These are phyloP conservation scores for Aspergillus puulaauensis DNA, from an alignment of 2,329 filamentous ascomycete genomes.

Conservation along the genomic window DNA sequence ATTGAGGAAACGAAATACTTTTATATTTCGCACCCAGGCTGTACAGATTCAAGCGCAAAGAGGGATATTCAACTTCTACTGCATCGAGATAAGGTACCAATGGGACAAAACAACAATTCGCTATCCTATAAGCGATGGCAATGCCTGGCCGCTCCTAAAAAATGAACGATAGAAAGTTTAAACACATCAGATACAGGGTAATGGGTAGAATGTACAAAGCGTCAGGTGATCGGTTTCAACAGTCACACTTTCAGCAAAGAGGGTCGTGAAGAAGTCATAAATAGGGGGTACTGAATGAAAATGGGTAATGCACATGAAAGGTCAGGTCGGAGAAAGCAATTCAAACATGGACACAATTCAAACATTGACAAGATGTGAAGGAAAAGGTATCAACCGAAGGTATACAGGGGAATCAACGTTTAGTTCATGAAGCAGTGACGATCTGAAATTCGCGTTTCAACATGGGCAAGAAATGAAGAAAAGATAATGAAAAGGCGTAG, in stretches of 20 bases:
- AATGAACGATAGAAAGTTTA: not conserved
- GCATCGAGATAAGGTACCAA: not conserved
- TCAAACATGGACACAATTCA: slow-evolving; percentile 1
- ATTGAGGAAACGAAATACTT: not conserved
- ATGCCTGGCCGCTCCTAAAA: not conserved
- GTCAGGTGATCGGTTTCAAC: not conserved
- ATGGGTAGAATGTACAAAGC: slow-evolving; percentile 12
- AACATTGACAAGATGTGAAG: slow-evolving; percentile 12
- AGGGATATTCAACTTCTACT: not conserved
- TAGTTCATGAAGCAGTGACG: slow-evolving; percentile 26
- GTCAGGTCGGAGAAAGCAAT: not conserved
- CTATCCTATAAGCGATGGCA: slow-evolving; percentile 1
- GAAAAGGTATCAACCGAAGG: slow-evolving; percentile 22
- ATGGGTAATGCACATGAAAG: slow-evolving; percentile 1
- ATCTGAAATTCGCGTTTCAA: slow-evolving; percentile 20
- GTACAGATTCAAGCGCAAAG: not conserved
- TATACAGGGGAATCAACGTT: slow-evolving; percentile 24
- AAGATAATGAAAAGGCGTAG: not conserved
- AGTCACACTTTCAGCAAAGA: slow-evolving; percentile 2
- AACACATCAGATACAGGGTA: not conserved
- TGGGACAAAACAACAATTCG: not conserved
- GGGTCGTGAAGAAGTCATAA: slow-evolving; percentile 16
- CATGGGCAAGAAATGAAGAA: slow-evolving; percentile 13
- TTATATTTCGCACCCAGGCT: not conserved
- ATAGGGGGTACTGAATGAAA: slow-evolving; percentile 2